A percentile compares a stretch with the other conserved stretches of the same genome.
phyloP scores from a whole-genome alignment of 352 stramenopile genomes.

The Phytophthora crassamura region DNA sequence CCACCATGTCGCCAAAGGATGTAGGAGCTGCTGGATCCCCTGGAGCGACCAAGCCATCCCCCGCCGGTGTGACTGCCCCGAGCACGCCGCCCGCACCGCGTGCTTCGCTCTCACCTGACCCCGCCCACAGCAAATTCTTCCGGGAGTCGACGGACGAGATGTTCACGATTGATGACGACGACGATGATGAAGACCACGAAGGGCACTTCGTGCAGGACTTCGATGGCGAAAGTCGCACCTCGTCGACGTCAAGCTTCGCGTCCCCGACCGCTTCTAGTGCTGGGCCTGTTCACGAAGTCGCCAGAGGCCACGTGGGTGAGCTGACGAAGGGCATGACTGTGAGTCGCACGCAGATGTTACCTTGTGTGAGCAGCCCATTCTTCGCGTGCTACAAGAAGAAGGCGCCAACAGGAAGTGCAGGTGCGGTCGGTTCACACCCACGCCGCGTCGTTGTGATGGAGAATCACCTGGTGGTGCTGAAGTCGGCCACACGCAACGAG shows the following conservation, averaged over 20 bases:
- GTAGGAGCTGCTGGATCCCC: conserved; percentile 8
- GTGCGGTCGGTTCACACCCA: conserved; percentile 33
- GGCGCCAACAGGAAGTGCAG: conserved; percentile 17
- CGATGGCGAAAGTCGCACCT: conserved; percentile 43
- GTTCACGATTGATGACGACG: conserved; percentile 86
- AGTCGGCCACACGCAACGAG: conserved; percentile 64
- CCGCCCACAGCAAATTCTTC: conserved; percentile 47
- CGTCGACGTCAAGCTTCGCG: conserved; percentile 48
- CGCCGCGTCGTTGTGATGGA: conserved; percentile 72
- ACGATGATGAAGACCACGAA: conserved; percentile 66
- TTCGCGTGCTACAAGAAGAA: conserved; percentile 92
- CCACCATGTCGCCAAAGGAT: conserved; percentile 34
- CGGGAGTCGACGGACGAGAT: conserved; percentile 76
- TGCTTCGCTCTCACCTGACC: conserved; percentile 32
- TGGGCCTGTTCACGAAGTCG: conserved; percentile 56
- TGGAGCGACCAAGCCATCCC: conserved; percentile 10
- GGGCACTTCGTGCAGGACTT: conserved; percentile 36
- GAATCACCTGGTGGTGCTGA: conserved; percentile 82
- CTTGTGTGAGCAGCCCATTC: conserved; percentile 74
- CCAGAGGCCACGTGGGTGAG: conserved; percentile 51
- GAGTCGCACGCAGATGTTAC: conserved; percentile 73
- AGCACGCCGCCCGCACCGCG: conserved; percentile 27
- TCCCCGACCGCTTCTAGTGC: conserved; percentile 32
- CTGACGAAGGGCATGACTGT: conserved; percentile 76
- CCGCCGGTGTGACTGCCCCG: not conserved